Conservation (phyloP, 768 basidiomycete species). For the Mycena maculata region DNA sequence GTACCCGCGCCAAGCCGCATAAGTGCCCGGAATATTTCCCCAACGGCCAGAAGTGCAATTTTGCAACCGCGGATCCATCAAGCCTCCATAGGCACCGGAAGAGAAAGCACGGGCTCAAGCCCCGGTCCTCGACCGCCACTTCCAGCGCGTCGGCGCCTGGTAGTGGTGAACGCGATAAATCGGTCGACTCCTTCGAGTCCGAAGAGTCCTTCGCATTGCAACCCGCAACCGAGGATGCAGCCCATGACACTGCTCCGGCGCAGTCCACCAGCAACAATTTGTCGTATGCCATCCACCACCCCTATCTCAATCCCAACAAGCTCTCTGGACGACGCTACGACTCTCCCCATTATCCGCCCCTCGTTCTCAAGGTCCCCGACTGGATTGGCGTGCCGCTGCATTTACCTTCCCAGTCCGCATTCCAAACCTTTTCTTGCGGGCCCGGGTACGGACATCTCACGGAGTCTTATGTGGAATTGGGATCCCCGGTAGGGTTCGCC, state of each 20-base stretch:
- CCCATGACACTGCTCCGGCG: neutral
- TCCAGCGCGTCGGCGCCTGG: conserved; percentile 10
- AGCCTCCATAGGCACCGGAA: conserved; percentile 29
- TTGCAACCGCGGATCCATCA: conserved; percentile 25
- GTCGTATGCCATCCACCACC: conserved; percentile 11
- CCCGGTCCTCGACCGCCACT: neutral
- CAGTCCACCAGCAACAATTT: neutral
- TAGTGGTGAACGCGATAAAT: conserved; percentile 19
- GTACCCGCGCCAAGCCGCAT: conserved; percentile 17
- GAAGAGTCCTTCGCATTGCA: conserved; percentile 28
- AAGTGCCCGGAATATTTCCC: conserved; percentile 22
- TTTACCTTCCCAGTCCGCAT: neutral
- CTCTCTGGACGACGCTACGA: neutral
- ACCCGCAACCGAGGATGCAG: conserved; percentile 16
- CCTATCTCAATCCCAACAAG: conserved; percentile 16
- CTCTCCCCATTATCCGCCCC: neutral
- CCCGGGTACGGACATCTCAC: neutral
- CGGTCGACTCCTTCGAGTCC: conserved; percentile 26
- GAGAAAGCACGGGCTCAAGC: conserved; percentile 26
- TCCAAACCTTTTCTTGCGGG: neutral
- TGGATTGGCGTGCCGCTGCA: conserved; percentile 1
- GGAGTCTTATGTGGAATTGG: neutral
- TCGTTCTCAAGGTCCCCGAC: conserved; percentile 18
- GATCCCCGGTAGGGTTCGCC: neutral
- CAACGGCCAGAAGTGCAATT: conserved; percentile 25